phyloP scores from a whole-genome alignment of 345 rosid species.

The Euphorbia tirucalli region DNA sequence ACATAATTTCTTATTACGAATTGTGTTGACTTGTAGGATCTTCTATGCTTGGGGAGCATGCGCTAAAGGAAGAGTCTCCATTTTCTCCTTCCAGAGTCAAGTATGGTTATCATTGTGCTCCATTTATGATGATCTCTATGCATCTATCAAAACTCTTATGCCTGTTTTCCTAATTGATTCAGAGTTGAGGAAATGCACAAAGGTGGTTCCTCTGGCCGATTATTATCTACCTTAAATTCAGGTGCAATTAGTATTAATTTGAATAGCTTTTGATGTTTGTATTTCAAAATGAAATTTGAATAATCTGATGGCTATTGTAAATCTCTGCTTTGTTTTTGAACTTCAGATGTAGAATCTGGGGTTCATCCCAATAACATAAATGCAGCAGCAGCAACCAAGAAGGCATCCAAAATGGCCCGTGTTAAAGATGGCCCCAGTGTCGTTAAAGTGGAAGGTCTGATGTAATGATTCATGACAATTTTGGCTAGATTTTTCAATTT shows the following conservation, averaged over 20 bases:
- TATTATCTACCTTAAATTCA: slow-evolving; percentile 34
- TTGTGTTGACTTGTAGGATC: slow-evolving; percentile 35
- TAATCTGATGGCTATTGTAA: slow-evolving; percentile 4
- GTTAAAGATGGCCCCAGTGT: slow-evolving; percentile 38
- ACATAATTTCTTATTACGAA: slow-evolving; percentile 4
- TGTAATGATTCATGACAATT: background rate
- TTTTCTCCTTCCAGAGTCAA: slow-evolving; percentile 90
- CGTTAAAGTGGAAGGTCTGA: slow-evolving; percentile 44
- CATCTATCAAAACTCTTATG: slow-evolving; percentile 20
- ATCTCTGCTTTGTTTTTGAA: slow-evolving; percentile 17
- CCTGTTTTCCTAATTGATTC: slow-evolving; percentile 29
- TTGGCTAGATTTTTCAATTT: background rate
- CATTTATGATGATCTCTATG: slow-evolving; percentile 14
- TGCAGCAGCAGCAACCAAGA: slow-evolving; percentile 39
- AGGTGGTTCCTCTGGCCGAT: slow-evolving; percentile 52
- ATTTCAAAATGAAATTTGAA: too few species aligned
- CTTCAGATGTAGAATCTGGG: slow-evolving; percentile 44
- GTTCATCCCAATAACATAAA: slow-evolving; percentile 34
- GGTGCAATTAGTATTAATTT: slow-evolving; percentile 30
- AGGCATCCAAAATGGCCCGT: slow-evolving; percentile 37
- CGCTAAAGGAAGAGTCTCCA: slow-evolving; percentile 73
- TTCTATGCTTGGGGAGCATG: slow-evolving; percentile 52
- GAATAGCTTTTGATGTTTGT: background rate
- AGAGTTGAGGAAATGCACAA: slow-evolving; percentile 79
- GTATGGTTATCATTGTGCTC: slow-evolving; percentile 43